Evolutionary conservation across 148 eudicot genomes (phyloP), one percentile per base, ranked within the genome.

Genomic region (Gaultheria prostrata): DNA sequence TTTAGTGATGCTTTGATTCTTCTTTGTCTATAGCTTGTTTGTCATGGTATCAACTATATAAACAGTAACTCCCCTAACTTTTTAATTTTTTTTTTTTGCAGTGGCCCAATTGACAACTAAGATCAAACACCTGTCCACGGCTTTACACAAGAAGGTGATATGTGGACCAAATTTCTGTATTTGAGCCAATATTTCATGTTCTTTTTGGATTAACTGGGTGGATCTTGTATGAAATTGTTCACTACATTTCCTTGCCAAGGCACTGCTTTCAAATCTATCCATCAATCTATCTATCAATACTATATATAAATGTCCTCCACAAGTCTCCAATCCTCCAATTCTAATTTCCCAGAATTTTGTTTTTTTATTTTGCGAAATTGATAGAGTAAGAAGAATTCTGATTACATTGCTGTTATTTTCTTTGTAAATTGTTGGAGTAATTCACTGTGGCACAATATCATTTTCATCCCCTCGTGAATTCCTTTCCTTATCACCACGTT

Each of bases 81-180:
- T 79, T 48, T 6, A 28, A 39, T 39, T 61, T 83, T 85, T 61
- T 83, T 85, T 11, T 61, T 63, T 83, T 84, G 83, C 94, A 93
- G 95, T 93, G 84, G 95, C 95, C 65, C 94, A 89, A 69, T 87
- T 93, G 78, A 93, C 94, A 24, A 90, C 93, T 53, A 92, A 93
- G 88, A 93, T 93, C 74, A 89, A 86, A 75, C 91, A 93, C 77
- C 90, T 93, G 1, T 79, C 92, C 26, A 63, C 87, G 9, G 87
- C 75, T 83, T 81, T 93, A 83, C 91, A 90, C 84, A 91, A 90
- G 84, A 93, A 93, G 95, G 95, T 93, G 49, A 78, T 84, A 79
- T 35, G 13, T 39, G 5, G 74, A 57, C 30, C 15, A 13, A 35
- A 53, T 84, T 7, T 77, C 13, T 51, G 73, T 54, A 12, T 57